Percentiles rank a stretch among this genome's conserved stretches.
Evolutionary conservation across 1,284 basidiomycete species (phyloP).

Genomic region (Fomitopsis betulina): DNA sequence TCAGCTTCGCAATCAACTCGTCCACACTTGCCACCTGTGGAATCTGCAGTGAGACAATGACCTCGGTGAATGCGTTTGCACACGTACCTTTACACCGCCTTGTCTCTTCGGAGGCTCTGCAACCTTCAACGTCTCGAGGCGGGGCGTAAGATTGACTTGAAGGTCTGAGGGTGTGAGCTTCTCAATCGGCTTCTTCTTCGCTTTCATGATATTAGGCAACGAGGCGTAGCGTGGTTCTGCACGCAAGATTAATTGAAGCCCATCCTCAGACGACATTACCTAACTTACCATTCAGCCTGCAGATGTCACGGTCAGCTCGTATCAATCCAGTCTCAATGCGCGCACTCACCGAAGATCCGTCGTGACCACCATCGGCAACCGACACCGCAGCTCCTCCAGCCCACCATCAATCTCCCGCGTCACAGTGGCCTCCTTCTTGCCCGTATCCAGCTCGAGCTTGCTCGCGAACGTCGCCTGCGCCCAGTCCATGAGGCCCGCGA

Average conservation of each 20-base stretch:
- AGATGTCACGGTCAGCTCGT: constrained; percentile 4
- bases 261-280: background rate
- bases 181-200: constrained; percentile 97
- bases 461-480: constrained; percentile 95
- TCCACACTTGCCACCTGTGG: constrained; percentile 78
- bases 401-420: constrained; percentile 96
- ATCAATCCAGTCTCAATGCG: background rate
- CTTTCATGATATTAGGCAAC: constrained; percentile 96
- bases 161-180: constrained; percentile 82
- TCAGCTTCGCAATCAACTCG: constrained; percentile 87
- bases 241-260: background rate
- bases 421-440: constrained; percentile 67
- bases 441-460: constrained; percentile 78
- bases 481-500: constrained; percentile 91
- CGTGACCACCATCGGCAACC: constrained; percentile 85
- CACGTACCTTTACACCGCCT: constrained; percentile 84
- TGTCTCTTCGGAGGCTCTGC: constrained; percentile 87
- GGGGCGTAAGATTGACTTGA: constrained; percentile 76
- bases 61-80: background rate
- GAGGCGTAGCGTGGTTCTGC: constrained; percentile 92
- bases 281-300: constrained; percentile 55
- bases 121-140: constrained; percentile 88
- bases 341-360: constrained; percentile 83
- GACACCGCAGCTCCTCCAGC: constrained; percentile 77
- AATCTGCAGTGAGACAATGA: background rate